Percentiles rank a stretch among this genome's conserved stretches.
phyloP scores from a whole-genome alignment of 2,329 filamentous ascomycete genomes.

The Thielaviopsis populi region DNA sequence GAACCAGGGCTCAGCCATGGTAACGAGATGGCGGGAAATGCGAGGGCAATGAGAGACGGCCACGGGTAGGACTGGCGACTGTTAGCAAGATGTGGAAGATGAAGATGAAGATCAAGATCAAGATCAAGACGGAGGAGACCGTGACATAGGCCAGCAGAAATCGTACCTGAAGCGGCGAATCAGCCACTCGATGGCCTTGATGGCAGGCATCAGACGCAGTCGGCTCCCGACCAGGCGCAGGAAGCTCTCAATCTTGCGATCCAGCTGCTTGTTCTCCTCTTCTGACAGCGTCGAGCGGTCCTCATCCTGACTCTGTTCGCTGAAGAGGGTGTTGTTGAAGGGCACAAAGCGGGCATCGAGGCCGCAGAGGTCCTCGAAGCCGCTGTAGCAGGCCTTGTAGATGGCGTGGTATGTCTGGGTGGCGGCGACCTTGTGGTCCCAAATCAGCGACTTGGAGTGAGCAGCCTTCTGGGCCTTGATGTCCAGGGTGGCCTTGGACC shows the following conservation, averaged over 20 bases:
- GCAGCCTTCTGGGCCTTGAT: constrained; percentile 82
- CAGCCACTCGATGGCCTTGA: constrained; percentile 91
- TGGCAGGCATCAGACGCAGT: constrained; percentile 68
- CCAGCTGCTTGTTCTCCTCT: constrained; percentile 66
- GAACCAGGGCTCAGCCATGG: too few species aligned
- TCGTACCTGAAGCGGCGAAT: constrained; percentile 72
- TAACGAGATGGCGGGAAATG: too few species aligned
- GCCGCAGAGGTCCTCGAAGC: constrained; percentile 79
- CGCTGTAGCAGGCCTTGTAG: constrained; percentile 73
- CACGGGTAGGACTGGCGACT: too few species aligned
- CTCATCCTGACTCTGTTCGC: constrained; percentile 78
- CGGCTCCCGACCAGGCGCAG: constrained; percentile 63
- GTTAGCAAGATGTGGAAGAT: neutral
- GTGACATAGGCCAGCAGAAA: too few species aligned
- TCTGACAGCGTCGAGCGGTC: constrained; percentile 75
- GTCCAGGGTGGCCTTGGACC: constrained; percentile 80
- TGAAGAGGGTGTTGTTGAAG: constrained; percentile 73
- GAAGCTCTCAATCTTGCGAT: constrained; percentile 66
- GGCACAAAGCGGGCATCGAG: constrained; percentile 64
- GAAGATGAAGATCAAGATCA: too few species aligned
- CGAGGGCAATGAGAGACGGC: too few species aligned
- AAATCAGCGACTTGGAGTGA: constrained; percentile 90
- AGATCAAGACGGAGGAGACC: too few species aligned
- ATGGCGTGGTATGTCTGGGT: constrained; percentile 83
- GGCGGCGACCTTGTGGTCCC: constrained; percentile 70